A percentile compares a stretch with the other conserved stretches of the same genome.
Evolutionary conservation across 2,329 filamentous ascomycete genomes (phyloP).

Genomic region (Myotisia sp.): DNA sequence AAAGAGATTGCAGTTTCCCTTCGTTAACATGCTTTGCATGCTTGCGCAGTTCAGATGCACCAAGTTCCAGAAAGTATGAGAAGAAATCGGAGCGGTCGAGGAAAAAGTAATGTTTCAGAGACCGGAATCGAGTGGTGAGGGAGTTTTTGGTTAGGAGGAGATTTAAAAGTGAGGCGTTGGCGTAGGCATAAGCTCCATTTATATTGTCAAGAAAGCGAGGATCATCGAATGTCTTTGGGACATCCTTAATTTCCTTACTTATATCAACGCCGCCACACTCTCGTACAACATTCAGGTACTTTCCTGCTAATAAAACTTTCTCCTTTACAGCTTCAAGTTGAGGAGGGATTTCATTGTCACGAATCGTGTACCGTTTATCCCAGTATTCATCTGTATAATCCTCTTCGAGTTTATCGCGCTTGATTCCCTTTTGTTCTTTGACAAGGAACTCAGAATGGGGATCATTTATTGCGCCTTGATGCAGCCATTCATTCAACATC

Average conservation of each 20-base stretch:
- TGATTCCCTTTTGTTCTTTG: constrained; percentile 91
- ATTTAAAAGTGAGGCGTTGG: constrained; percentile 83
- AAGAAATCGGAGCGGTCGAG: constrained; percentile 96
- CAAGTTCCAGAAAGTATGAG: constrained; percentile 89
- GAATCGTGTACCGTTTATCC: constrained; percentile 92
- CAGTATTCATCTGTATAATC: constrained; percentile 99
- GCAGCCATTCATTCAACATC: constrained; percentile 97
- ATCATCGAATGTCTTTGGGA: constrained; percentile 88
- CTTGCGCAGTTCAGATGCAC: constrained; percentile 78
- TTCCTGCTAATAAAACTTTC: constrained; percentile 86
- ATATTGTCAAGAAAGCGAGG: constrained; percentile 87
- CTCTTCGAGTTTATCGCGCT: constrained; percentile 75
- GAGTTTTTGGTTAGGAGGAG: constrained; percentile 86
- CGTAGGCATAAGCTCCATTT: constrained; percentile 84
- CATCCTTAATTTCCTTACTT: constrained; percentile 71
- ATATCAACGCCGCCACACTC: constrained; percentile 95
- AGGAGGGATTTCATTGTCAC: constrained; percentile 78
- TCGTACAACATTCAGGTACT: constrained; percentile 93
- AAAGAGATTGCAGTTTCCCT: constrained; percentile 79
- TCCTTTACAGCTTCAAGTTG: constrained; percentile 84
- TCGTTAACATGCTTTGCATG: constrained; percentile 79
- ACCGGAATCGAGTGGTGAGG: constrained; percentile 70
- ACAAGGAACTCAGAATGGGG: constrained; percentile 88
- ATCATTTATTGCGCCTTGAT: constrained; percentile 89
- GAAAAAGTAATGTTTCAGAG: constrained; percentile 98